phyloP scores from a whole-genome alignment of 768 basidiomycete species.

The Mycena capillaripes region DNA sequence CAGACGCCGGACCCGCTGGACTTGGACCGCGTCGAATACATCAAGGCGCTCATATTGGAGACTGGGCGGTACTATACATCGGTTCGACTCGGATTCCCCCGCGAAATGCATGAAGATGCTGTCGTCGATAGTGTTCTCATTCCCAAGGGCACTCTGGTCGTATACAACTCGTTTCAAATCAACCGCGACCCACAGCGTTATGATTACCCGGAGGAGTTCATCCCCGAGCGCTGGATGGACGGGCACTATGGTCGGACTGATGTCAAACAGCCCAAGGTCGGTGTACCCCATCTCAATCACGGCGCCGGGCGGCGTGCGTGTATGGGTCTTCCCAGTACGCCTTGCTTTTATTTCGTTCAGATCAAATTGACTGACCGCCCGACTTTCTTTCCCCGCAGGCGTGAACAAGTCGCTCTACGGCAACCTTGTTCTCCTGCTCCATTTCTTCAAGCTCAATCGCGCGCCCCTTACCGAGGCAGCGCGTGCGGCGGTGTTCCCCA shows the following conservation, averaged over 20 bases:
- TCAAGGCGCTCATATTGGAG: constrained; percentile 27
- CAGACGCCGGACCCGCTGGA: constrained; percentile 23
- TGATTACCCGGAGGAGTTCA: constrained; percentile 22
- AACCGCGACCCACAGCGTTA: constrained; percentile 30
- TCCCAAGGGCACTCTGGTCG: constrained; percentile 22
- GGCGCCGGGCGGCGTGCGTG: constrained; percentile 26
- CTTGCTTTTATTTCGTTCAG: no score
- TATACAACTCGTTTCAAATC: constrained; percentile 32
- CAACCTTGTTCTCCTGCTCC: constrained; percentile 23
- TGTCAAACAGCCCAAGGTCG: constrained; percentile 26
- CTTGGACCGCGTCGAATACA: constrained; percentile 28
- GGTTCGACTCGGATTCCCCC: constrained; percentile 27
- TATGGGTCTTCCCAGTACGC: constrained; percentile 29
- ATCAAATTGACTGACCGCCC: neutral
- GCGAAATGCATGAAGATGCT: constrained; percentile 27
- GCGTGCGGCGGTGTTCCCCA: constrained; percentile 12
- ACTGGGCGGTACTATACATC: constrained; percentile 22
- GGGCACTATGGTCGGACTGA: constrained; percentile 29
- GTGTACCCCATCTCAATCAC: constrained; percentile 27
- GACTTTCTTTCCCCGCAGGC: neutral
- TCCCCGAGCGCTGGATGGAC: constrained; percentile 30
- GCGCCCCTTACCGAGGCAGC: constrained; percentile 8
- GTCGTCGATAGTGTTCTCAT: constrained; percentile 22
- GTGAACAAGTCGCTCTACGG: constrained; percentile 22
- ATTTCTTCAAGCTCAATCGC: constrained; percentile 28